These are phyloP conservation scores for Ustilago tritici DNA, from an alignment of 1,284 basidiomycete species.

Conservation along the genomic window DNA sequence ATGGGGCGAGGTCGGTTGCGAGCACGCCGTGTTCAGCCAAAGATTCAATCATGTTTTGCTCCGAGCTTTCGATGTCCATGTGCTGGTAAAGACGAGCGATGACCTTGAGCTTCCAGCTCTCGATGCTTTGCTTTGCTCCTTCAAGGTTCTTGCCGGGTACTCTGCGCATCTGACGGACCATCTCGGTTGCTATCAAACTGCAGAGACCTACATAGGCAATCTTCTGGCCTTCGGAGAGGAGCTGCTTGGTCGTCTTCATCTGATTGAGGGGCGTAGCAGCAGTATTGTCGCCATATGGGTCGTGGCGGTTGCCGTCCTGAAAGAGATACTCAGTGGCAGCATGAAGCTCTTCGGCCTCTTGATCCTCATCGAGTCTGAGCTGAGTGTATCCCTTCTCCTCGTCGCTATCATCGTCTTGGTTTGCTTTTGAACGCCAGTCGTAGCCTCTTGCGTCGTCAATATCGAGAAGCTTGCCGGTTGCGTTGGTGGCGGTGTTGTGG, in stretches of 20 bases:
- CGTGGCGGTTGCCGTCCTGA: constrained; percentile 55
- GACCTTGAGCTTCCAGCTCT: constrained; percentile 64
- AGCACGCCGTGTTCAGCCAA: constrained; percentile 66
- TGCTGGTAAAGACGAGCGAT: constrained; percentile 69
- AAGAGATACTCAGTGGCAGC: constrained; percentile 68
- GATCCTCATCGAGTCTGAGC: constrained; percentile 67
- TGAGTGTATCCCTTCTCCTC: constrained; percentile 65
- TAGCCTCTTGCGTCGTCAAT: constrained; percentile 68
- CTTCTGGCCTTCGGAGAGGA: constrained; percentile 66
- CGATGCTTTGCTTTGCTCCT: constrained; percentile 51
- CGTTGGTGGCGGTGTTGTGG: constrained; percentile 49
- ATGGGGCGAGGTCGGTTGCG: constrained; percentile 64
- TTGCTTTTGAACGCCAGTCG: constrained; percentile 63
- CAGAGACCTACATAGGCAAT: constrained; percentile 69
- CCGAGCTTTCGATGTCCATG: constrained; percentile 66
- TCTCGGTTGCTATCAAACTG: constrained; percentile 61
- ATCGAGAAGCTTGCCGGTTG: constrained; percentile 63
- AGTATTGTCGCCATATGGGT: constrained; percentile 48
- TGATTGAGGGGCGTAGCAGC: constrained; percentile 66
- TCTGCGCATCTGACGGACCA: constrained; percentile 53
- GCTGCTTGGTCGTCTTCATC: constrained; percentile 67
- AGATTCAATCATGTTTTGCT: constrained; percentile 69
- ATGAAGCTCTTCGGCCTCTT: constrained; percentile 65
- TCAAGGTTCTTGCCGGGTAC: constrained; percentile 58
- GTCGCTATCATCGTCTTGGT: constrained; percentile 49